These are phyloP conservation scores for Dendrobium officinale DNA, from an alignment of 106 monocot species.

Conservation along the genomic window DNA sequence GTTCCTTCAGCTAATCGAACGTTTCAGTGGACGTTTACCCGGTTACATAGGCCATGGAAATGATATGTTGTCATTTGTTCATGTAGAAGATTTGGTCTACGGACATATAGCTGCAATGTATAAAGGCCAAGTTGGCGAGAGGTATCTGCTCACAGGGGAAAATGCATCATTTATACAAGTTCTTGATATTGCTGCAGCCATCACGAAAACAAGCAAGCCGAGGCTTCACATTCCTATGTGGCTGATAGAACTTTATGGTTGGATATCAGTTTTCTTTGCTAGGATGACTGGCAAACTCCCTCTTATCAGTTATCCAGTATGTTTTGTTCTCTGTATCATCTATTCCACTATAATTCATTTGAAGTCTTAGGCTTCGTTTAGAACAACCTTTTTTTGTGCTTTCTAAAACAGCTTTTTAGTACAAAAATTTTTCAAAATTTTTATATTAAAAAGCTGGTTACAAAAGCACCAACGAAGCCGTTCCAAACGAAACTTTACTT, in stretches of 20 bases:
- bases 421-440: too few species aligned
- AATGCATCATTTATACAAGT: slow-evolving; percentile 61
- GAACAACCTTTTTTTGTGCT: too few species aligned
- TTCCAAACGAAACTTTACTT: not conserved
- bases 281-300: slow-evolving; percentile 80
- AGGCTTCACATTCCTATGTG: slow-evolving; percentile 74
- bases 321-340: slow-evolving; percentile 6
- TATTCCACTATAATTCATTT: not conserved
- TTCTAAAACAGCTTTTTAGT: too few species aligned
- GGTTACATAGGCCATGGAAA: slow-evolving; percentile 76
- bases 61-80: slow-evolving; percentile 58
- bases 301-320: slow-evolving; percentile 86
- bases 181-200: slow-evolving; percentile 58
- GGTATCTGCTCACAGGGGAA: slow-evolving; percentile 90
- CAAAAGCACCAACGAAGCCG: too few species aligned
- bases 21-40: slow-evolving; percentile 81
- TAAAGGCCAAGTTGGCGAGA: slow-evolving; percentile 67
- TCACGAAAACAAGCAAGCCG: slow-evolving; percentile 66
- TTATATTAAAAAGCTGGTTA: too few species aligned
- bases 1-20: slow-evolving; percentile 67
- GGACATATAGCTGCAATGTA: slow-evolving; percentile 85
- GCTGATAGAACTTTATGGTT: slow-evolving; percentile 72
- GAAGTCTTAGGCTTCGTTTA: not conserved
- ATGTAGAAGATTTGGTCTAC: slow-evolving; percentile 80
- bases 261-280: slow-evolving; percentile 74